A percentile compares a stretch with the other conserved stretches of the same genome.
Evolutionary conservation across 208 protist species (phyloP).

Genomic region (Endotrypanum monterogeii): DNA sequence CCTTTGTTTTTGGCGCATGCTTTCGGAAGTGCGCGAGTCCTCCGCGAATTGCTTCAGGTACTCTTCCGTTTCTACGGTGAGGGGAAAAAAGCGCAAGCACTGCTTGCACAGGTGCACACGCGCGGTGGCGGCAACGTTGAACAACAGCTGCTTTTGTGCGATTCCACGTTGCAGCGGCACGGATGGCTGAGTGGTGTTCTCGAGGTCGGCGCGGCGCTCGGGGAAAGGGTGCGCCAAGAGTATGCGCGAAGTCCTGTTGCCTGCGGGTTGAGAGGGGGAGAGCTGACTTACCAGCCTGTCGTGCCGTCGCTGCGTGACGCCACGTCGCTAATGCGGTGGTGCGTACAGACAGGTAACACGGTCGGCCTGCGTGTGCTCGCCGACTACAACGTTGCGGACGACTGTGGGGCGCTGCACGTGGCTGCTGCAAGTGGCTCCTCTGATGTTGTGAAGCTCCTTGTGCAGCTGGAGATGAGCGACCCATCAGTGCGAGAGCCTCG

Average conservation of each 20-base stretch:
- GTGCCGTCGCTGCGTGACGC: slow-evolving; percentile 21
- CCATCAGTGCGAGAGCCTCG: slow-evolving; percentile 29
- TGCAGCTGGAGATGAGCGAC: slow-evolving; percentile 73
- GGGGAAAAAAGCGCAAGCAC: slow-evolving; percentile 2
- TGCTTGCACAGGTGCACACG: slow-evolving; percentile 19
- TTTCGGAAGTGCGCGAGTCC: slow-evolving; percentile 59
- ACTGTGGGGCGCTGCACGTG: slow-evolving; percentile 59
- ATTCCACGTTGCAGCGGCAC: slow-evolving; percentile 49
- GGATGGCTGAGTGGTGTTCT: slow-evolving; percentile 72
- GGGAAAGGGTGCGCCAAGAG: slow-evolving; percentile 31
- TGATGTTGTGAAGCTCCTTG: slow-evolving; percentile 63
- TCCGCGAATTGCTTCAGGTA: slow-evolving; percentile 47
- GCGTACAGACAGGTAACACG: slow-evolving; percentile 57
- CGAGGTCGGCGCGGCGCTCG: slow-evolving; percentile 47
- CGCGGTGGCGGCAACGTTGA: slow-evolving; percentile 16
- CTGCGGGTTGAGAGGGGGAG: slow-evolving; percentile 24
- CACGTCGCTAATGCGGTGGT: slow-evolving; percentile 62
- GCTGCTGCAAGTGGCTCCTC: slow-evolving; percentile 56
- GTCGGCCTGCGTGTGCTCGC: slow-evolving; percentile 77
- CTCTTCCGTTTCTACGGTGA: slow-evolving; percentile 27
- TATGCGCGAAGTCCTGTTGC: slow-evolving; percentile 23
- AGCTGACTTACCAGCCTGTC: slow-evolving; percentile 32
- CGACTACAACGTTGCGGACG: slow-evolving; percentile 76
- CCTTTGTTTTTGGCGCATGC: slow-evolving; percentile 67
- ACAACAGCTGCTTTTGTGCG: slow-evolving; percentile 45